Conservation (phyloP, 768 basidiomycete genomes). For the Sutorius australiensis region DNA sequence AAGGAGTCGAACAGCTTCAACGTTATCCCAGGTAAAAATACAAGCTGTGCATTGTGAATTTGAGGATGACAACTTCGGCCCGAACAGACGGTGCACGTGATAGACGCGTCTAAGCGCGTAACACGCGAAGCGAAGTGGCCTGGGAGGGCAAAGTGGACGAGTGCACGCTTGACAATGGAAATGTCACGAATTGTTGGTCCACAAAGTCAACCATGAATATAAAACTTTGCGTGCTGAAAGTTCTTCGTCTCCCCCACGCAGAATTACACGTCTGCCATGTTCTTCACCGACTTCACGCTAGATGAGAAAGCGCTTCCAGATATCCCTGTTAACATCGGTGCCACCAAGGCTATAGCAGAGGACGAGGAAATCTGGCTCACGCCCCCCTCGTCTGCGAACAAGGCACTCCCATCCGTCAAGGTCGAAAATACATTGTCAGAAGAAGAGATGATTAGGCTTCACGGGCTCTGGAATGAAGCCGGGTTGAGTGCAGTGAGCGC, state of each 20-base stretch:
- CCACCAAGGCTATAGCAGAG: not conserved
- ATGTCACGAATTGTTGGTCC: not conserved
- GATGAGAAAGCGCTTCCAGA: slow-evolving; percentile 23
- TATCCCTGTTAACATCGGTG: slow-evolving; percentile 13
- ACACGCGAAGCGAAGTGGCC: not conserved
- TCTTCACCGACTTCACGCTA: not conserved
- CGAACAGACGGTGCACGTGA: slow-evolving; percentile 10
- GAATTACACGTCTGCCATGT: slow-evolving; percentile 8
- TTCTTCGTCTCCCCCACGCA: not conserved
- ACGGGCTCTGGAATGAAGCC: slow-evolving; percentile 27
- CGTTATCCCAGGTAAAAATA: not conserved
- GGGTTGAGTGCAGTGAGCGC: slow-evolving; percentile 20
- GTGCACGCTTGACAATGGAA: slow-evolving; percentile 8
- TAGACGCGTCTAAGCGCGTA: slow-evolving; percentile 1
- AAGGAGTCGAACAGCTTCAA: too few species aligned
- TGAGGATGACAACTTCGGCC: not conserved
- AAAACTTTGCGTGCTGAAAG: not conserved
- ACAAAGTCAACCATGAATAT: slow-evolving; percentile 3
- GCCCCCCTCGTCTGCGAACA: not conserved
- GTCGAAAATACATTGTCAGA: slow-evolving; percentile 17
- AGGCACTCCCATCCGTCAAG: slow-evolving; percentile 13
- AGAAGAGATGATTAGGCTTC: slow-evolving; percentile 17
- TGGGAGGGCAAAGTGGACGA: slow-evolving; percentile 1
- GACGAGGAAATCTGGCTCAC: not conserved
- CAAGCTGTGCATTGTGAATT: not conserved